Percentiles rank a stretch among this genome's conserved stretches.
Conservation (phyloP, 2,329 filamentous ascomycete species). For the Cercospora zeina region DNA sequence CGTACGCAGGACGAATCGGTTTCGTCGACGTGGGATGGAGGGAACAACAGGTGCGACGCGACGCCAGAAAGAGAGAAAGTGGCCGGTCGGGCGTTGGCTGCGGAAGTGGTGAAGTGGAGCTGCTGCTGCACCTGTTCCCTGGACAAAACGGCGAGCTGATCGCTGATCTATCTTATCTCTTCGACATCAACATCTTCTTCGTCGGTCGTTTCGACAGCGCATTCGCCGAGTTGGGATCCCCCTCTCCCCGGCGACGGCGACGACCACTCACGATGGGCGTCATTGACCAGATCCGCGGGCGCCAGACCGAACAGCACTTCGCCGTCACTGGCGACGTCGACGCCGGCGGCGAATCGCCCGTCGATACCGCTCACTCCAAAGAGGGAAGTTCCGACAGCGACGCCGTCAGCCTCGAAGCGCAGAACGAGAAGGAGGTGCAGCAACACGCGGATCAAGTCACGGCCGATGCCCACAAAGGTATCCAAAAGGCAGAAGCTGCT, state of each 20-base stretch:
- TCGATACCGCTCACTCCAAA: not conserved
- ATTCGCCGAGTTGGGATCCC: not conserved
- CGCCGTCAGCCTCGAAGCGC: slow-evolving; percentile 37
- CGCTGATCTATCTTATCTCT: too few relatives aligned
- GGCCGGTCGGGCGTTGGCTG: too few relatives aligned
- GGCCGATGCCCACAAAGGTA: slow-evolving; percentile 33
- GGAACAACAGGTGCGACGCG: too few relatives aligned
- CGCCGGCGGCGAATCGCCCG: slow-evolving; percentile 16
- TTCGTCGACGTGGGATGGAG: too few relatives aligned
- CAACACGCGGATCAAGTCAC: slow-evolving; percentile 37
- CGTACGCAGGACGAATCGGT: too few relatives aligned
- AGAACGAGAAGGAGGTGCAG: slow-evolving; percentile 38
- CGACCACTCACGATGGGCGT: slow-evolving; percentile 16
- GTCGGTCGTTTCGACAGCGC: not conserved
- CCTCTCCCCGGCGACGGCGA: not conserved
- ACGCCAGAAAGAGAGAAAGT: too few relatives aligned
- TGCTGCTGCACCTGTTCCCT: too few relatives aligned
- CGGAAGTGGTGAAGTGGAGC: too few relatives aligned
- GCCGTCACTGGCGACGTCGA: slow-evolving; percentile 2
- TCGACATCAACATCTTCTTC: not conserved
- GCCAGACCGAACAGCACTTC: slow-evolving; percentile 18
- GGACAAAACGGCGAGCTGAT: too few relatives aligned
- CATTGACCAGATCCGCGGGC: slow-evolving; percentile 21
- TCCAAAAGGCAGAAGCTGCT: slow-evolving; percentile 39
- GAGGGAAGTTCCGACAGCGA: slow-evolving; percentile 17